These are phyloP conservation scores for Bacidia rubella DNA, from an alignment of 495 filamentous ascomycete genomes.

Conservation along the genomic window DNA sequence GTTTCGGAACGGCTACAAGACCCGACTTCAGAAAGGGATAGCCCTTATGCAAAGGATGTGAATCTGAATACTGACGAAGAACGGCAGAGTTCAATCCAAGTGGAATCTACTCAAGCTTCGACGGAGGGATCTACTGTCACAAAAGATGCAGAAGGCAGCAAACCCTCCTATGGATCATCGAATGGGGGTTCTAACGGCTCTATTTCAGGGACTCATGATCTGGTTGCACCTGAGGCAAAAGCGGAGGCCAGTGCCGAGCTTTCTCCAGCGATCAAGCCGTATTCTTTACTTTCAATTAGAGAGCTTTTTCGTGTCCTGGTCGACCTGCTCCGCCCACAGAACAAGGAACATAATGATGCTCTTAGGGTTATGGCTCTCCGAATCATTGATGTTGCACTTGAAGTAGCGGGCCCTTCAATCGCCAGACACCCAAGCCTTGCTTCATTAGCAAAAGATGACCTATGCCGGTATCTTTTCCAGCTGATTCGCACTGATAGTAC, in stretches of 20 bases:
- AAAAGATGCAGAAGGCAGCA: no score
- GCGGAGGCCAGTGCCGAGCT: not conserved
- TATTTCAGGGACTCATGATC: not conserved
- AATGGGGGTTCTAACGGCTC: not conserved
- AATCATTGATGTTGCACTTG: slow-evolving; percentile 93
- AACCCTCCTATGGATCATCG: no score
- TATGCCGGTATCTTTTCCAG: slow-evolving; percentile 93
- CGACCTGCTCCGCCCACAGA: slow-evolving; percentile 84
- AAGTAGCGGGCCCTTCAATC: slow-evolving; percentile 92
- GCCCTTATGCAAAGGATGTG: no score
- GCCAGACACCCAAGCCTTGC: slow-evolving; percentile 85
- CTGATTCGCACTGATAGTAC: slow-evolving; percentile 93
- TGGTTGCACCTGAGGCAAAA: not conserved
- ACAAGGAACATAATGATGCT: slow-evolving; percentile 78
- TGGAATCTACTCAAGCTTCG: no score
- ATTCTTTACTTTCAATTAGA: slow-evolving; percentile 82
- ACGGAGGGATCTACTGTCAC: no score
- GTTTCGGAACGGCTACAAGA: slow-evolving; percentile 5
- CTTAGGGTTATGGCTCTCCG: slow-evolving; percentile 95
- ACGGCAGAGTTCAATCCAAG: no score
- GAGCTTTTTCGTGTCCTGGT: slow-evolving; percentile 94
- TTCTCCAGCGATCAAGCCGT: slow-evolving; percentile 51
- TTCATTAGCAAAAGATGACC: slow-evolving; percentile 75
- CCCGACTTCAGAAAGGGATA: slow-evolving; percentile 3
- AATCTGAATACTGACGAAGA: no score